phyloP scores from a whole-genome alignment of 202 grass and related monocot genomes.

The Panicum virgatum region DNA sequence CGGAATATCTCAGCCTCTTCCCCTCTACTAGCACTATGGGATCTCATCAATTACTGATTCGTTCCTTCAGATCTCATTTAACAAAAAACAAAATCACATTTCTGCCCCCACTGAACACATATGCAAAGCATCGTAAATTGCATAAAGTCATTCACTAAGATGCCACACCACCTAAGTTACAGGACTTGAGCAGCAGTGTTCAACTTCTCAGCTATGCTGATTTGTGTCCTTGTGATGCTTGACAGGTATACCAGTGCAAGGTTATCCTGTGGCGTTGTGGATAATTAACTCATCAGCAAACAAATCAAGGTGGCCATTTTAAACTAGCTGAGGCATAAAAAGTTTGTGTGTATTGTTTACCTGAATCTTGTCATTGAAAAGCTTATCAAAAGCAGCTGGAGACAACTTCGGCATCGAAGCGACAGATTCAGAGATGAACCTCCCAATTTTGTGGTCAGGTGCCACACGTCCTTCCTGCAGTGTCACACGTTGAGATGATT shows the following conservation, averaged over 20 bases:
- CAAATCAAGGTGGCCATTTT: neutral
- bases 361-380: constrained; percentile 95
- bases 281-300: neutral
- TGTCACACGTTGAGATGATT: neutral
- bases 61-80: constrained; percentile 31
- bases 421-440: constrained; percentile 66
- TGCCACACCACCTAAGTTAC: constrained; percentile 37
- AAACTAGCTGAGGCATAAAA: neutral
- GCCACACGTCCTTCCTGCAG: constrained; percentile 69
- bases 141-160: constrained; percentile 7
- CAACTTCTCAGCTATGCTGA: constrained; percentile 86
- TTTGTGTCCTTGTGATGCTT: constrained; percentile 92
- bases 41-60: neutral
- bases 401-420: constrained; percentile 75
- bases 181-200: constrained; percentile 90
- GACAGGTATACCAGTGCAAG: constrained; percentile 84
- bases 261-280: constrained; percentile 62
- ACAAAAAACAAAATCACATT: constrained; percentile 37
- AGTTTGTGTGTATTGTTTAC: constrained; percentile 30
- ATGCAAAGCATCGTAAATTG: constrained; percentile 28
- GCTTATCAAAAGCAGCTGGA: constrained; percentile 76
- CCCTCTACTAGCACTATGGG: constrained; percentile 3
- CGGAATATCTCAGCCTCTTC: neutral
- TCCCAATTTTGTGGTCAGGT: constrained; percentile 76
- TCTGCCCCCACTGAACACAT: constrained; percentile 5